A percentile compares a stretch with the other conserved stretches of the same genome.
Conservation (phyloP, 192 early-diverging fungal species). For the Coemansia sp. region DNA sequence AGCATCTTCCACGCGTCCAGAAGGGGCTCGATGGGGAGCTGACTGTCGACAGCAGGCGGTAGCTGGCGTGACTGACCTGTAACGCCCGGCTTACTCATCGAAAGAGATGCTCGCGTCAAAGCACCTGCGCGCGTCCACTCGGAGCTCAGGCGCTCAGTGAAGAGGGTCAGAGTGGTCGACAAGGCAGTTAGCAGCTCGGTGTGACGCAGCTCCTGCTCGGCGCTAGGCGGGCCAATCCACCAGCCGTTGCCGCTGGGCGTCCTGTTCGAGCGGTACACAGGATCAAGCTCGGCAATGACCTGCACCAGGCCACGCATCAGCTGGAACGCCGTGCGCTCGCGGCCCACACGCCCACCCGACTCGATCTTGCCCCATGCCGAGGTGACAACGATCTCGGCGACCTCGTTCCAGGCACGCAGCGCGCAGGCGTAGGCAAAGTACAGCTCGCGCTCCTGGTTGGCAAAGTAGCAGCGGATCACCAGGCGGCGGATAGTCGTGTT, state of each 20-base stretch:
- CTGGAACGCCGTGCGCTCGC: constrained; percentile 52
- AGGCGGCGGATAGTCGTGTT: constrained; percentile 57
- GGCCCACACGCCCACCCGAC: constrained; percentile 58
- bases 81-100: constrained; percentile 29
- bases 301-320: constrained; percentile 65
- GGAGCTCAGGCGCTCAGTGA: constrained; percentile 27
- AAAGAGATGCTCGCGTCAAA: constrained; percentile 25
- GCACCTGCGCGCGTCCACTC: constrained; percentile 45
- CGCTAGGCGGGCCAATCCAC: constrained; percentile 22
- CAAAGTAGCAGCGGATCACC: constrained; percentile 62
- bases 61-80: constrained; percentile 41
- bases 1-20: constrained; percentile 54
- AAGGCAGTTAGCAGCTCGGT: constrained; percentile 36
- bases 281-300: constrained; percentile 41
- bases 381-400: constrained; percentile 64
- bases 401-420: constrained; percentile 76
- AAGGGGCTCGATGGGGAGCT: constrained; percentile 55
- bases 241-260: constrained; percentile 1
- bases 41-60: constrained; percentile 47
- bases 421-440: constrained; percentile 63
- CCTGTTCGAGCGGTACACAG: constrained; percentile 6
- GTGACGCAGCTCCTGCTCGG: constrained; percentile 33
- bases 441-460: constrained; percentile 72
- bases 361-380: constrained; percentile 62
- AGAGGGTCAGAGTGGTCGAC: constrained; percentile 34